Evolutionary conservation across 495 filamentous ascomycete genomes (phyloP).

Genomic region (Aspergillus bertholletiae): DNA sequence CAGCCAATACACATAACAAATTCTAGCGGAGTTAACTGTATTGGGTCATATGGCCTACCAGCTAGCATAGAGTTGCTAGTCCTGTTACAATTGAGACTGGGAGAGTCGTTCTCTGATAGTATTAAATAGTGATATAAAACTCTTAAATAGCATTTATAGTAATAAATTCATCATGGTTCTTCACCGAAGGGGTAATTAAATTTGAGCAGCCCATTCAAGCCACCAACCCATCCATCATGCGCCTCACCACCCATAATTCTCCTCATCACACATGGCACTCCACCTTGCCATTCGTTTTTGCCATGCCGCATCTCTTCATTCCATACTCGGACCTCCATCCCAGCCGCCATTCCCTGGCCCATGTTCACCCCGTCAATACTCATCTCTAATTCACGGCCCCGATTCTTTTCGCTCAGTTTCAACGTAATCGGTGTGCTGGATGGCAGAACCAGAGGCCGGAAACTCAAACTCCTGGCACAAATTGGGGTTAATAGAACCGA

Average conservation of each 20-base stretch:
- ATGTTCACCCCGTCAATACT: constrained; percentile 83
- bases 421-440: constrained; percentile 80
- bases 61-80: too few relatives aligned
- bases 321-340: constrained; percentile 84
- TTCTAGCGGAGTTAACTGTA: too few relatives aligned
- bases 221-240: constrained; percentile 93
- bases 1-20: too few relatives aligned
- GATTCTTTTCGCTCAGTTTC: constrained; percentile 74
- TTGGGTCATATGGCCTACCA: too few relatives aligned
- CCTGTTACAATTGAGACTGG: too few relatives aligned
- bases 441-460: constrained; percentile 86
- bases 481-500: constrained; percentile 89
- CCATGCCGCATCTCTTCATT: constrained; percentile 69
- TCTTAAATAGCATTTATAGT: neutral
- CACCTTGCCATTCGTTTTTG: constrained; percentile 61
- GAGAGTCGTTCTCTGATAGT: neutral
- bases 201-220: constrained; percentile 89
- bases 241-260: constrained; percentile 51
- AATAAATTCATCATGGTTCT: constrained; percentile 27
- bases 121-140: neutral
- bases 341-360: constrained; percentile 63
- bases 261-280: constrained; percentile 56
- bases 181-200: constrained; percentile 98
- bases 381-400: constrained; percentile 79
- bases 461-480: constrained; percentile 86